These are phyloP conservation scores for Russula lepida DNA, from an alignment of 768 basidiomycete species.

Conservation along the genomic window DNA sequence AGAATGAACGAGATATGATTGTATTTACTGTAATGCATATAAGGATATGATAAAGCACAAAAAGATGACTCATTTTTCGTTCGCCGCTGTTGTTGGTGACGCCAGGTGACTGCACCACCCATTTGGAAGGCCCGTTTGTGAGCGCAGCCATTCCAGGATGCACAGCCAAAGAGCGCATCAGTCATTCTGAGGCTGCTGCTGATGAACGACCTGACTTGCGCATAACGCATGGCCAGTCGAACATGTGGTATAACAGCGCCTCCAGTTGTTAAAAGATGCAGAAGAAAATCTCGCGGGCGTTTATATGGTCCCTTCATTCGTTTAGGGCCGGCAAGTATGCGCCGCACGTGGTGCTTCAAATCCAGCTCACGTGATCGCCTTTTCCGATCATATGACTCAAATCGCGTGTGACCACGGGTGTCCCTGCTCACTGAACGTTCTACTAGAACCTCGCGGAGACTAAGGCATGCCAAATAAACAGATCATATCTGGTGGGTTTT, in stretches of 20 bases:
- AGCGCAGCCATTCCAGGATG: slow-evolving; percentile 2
- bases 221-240: slow-evolving; percentile 16
- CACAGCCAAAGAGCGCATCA: slow-evolving; percentile 23
- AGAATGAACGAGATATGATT: background rate
- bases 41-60: background rate
- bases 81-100: slow-evolving; percentile 12
- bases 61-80: background rate
- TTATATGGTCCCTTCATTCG: background rate
- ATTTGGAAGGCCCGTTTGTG: background rate
- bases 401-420: too few species aligned
- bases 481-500: background rate
- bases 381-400: background rate
- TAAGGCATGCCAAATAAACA: background rate
- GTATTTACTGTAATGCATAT: background rate
- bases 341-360: too few species aligned
- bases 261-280: slow-evolving; percentile 22
- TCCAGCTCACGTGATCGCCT: background rate
- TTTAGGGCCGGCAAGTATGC: slow-evolving; percentile 1
- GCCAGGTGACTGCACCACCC: slow-evolving; percentile 23
- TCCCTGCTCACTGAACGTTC: background rate
- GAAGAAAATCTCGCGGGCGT: background rate
- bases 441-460: background rate
- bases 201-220: slow-evolving; percentile 20
- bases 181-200: slow-evolving; percentile 20
- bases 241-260: slow-evolving; percentile 24